Base-by-base conservation (phyloP, 257 asterid species). In the Nicotiana benthamiana region DNA sequence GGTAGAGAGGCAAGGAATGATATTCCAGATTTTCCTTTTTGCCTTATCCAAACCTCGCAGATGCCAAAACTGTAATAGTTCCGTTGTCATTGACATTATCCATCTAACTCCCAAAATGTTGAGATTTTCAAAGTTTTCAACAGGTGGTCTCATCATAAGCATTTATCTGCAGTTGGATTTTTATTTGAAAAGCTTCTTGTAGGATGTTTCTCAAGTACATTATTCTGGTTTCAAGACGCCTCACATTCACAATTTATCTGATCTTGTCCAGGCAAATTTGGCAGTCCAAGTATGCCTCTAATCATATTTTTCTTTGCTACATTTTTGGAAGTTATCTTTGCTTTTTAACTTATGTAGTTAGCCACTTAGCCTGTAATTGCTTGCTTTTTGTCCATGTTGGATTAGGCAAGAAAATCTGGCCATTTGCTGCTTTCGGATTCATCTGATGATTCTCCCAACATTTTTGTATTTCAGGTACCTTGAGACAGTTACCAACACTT, bases 401-500 rank as follows among this genome's bases (percentile, higher is more conserved):
- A 54, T 64, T 82, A 95, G 99, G 95, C 96, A 79, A 90, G 97
- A 84, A 83, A 79, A 32, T 70, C 80, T 85, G 94, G 91, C 70
- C 90, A 89, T 78, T 86, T 92, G 87, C 97, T 90, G 92, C 98
- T 96, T 82, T 91, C 99, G 48, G 97, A 96, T 85, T 88, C 97
- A 77, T 87, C 92, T 68, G 98, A 91, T 60, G 80, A 85, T 82
- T 89, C 90, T 83, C 88, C 99, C 57, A 96, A 91, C 70, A 86
- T 96, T 86, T 90, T 96, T 75, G 97, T 96, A 84, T 94, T 96
- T 89, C 98, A 96, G 99, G 99, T 96, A 79, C 79, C 59, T 82
- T 15, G 22, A 24, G 77, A 43, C 36, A 43, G 48, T 70, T 43
- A 3, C 53, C 20, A 63, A 3, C 15, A 3, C 36, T 18, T 2